These are phyloP conservation scores for Neonectria sp. DNA, from an alignment of 2,329 filamentous ascomycete species.

Conservation along the genomic window DNA sequence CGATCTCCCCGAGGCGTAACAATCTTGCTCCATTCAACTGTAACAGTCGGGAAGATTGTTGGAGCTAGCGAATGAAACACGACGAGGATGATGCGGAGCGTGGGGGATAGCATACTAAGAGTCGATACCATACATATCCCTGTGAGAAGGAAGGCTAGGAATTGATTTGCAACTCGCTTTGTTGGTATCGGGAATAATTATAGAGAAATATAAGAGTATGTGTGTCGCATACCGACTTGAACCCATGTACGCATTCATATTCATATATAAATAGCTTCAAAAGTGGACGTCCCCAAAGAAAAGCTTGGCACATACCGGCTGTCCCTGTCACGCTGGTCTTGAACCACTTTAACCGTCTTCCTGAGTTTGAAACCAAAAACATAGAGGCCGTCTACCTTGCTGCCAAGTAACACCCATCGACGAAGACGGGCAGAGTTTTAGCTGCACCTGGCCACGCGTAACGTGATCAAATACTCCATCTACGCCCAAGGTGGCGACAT, in stretches of 20 bases:
- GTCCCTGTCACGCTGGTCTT: neutral
- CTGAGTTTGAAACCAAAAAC: neutral
- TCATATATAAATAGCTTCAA: too few species aligned
- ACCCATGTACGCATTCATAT: neutral
- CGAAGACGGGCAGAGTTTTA: neutral
- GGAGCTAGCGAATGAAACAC: neutral
- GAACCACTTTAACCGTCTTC: neutral
- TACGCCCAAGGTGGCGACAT: neutral
- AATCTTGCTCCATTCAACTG: constrained; percentile 35
- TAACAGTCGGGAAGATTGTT: neutral
- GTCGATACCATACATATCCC: neutral
- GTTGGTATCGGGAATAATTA: too few species aligned
- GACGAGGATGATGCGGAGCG: neutral
- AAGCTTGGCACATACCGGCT: neutral
- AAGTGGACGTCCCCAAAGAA: neutral
- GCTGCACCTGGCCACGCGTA: neutral
- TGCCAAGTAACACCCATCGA: neutral
- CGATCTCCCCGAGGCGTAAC: constrained; percentile 29
- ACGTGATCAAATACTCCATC: neutral
- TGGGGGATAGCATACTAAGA: neutral
- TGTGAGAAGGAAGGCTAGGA: neutral
- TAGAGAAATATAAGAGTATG: neutral
- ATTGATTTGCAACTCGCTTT: neutral
- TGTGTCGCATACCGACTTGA: neutral
- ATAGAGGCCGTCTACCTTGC: neutral